Conservation (phyloP, 2,329 filamentous ascomycete species). For the Blastomyces emzantsi region DNA sequence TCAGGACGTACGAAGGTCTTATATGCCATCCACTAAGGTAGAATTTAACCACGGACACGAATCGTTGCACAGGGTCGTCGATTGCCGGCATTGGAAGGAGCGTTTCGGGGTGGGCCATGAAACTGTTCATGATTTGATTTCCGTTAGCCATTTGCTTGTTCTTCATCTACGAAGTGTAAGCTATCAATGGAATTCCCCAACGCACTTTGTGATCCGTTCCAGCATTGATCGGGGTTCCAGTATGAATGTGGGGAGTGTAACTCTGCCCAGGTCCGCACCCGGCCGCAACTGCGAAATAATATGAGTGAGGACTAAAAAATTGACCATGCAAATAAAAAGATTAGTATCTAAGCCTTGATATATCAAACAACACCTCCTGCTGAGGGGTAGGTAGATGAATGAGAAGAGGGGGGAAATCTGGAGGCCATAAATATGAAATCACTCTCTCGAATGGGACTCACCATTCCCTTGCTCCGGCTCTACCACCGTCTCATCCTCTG, state of each 20-base stretch:
- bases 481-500: constrained; percentile 70
- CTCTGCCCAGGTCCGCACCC: constrained; percentile 86
- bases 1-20: constrained; percentile 69
- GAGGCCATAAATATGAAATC: not conserved
- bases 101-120: constrained; percentile 98
- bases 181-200: constrained; percentile 14
- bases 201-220: constrained; percentile 95
- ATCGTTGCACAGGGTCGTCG: constrained; percentile 80
- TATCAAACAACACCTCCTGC: not conserved
- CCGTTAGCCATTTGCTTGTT: constrained; percentile 16
- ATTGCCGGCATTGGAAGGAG: constrained; percentile 79
- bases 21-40: constrained; percentile 99
- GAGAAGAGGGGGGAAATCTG: not conserved
- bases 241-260: constrained; percentile 94
- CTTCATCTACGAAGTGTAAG: not conserved
- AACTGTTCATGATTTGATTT: constrained; percentile 47
- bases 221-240: constrained; percentile 96
- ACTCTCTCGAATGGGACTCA: constrained; percentile 38
- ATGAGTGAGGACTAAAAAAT: constrained; percentile 69
- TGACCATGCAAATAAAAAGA: not conserved
- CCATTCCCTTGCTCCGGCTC: constrained; percentile 92
- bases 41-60: constrained; percentile 94
- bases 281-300: constrained; percentile 96
- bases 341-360: constrained; percentile 8
- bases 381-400: not conserved